Evolutionary conservation across 139 green algal species (phyloP).

Genomic region (Tetradesmus obliquus): DNA sequence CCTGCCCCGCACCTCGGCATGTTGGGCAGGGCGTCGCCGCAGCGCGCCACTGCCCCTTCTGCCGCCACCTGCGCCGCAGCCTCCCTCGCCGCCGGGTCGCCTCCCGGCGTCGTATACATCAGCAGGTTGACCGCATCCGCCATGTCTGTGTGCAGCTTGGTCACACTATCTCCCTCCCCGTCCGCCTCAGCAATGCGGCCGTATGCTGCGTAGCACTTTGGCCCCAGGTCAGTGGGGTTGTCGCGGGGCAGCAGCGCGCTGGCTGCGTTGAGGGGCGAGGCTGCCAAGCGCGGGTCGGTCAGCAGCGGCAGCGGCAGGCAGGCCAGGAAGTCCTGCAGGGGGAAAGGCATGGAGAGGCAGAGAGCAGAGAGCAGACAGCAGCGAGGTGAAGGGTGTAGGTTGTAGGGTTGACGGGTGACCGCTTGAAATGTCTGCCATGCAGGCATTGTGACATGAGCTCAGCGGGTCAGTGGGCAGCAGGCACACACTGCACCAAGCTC

Average conservation of each 20-base stretch:
- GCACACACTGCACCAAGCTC: too few species aligned
- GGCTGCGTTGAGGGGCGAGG: conserved; percentile 63
- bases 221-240: conserved; percentile 67
- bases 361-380: neutral
- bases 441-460: neutral
- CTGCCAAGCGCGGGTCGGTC: conserved; percentile 50
- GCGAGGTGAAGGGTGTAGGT: neutral
- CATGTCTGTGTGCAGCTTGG: conserved; percentile 94
- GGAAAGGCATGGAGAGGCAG: neutral
- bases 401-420: neutral
- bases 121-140: conserved; percentile 60
- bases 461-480: too few species aligned
- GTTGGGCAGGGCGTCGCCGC: neutral
- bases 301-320: conserved; percentile 50
- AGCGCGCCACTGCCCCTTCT: conserved; percentile 1
- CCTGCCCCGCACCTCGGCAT: neutral
- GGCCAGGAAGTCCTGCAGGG: conserved; percentile 58
- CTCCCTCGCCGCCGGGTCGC: neutral
- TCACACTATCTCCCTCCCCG: conserved; percentile 84
- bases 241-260: conserved; percentile 41
- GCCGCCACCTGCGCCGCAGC: neutral
- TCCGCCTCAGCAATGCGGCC: conserved; percentile 34
- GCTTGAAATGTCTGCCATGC: neutral
- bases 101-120: conserved; percentile 36
- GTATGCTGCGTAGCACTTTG: conserved; percentile 68